phyloP scores from a whole-genome alignment of 2,329 filamentous ascomycete genomes.

The Sporothrix schenckii region DNA sequence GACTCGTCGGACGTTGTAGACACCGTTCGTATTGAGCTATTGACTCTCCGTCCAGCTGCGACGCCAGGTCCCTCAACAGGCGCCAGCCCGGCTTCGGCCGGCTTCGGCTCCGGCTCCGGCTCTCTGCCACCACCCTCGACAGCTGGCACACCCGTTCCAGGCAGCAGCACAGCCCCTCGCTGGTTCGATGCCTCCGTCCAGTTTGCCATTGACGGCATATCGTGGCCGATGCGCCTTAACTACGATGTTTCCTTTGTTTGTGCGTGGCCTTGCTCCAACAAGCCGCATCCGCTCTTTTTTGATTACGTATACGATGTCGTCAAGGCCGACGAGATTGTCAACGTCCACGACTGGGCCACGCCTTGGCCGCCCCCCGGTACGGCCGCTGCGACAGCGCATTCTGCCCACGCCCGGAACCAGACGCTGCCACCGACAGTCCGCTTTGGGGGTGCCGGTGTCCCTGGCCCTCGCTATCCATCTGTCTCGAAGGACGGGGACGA shows the following conservation, averaged over 20 bases:
- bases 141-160: conserved; percentile 21
- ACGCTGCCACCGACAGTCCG: conserved; percentile 33
- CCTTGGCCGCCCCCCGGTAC: conserved; percentile 42
- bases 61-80: conserved; percentile 21
- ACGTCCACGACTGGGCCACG: conserved; percentile 66
- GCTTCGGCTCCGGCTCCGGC: conserved; percentile 24
- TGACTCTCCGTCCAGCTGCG: conserved; percentile 55
- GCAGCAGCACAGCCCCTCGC: conserved; percentile 43
- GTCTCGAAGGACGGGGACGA: conserved; percentile 51
- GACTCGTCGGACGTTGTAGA: conserved; percentile 66
- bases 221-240: conserved; percentile 64
- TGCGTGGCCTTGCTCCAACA: conserved; percentile 66
- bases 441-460: conserved; percentile 33
- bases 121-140: conserved; percentile 21
- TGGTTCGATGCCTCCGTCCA: conserved; percentile 63
- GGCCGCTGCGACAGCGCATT: conserved; percentile 1
- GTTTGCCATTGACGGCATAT: conserved; percentile 64
- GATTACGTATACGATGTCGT: conserved; percentile 66
- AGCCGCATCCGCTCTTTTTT: conserved; percentile 71
- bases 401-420: conserved; percentile 36
- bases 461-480: conserved; percentile 32
- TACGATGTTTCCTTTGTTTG: conserved; percentile 68
- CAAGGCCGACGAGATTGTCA: conserved; percentile 66
- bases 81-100: conserved; percentile 25
- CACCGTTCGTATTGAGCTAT: conserved; percentile 69